Evolutionary conservation across 2,329 filamentous ascomycete species (phyloP), one percentile per base, ranked within the genome.

Genomic region (Diaporthe ilicicola): DNA sequence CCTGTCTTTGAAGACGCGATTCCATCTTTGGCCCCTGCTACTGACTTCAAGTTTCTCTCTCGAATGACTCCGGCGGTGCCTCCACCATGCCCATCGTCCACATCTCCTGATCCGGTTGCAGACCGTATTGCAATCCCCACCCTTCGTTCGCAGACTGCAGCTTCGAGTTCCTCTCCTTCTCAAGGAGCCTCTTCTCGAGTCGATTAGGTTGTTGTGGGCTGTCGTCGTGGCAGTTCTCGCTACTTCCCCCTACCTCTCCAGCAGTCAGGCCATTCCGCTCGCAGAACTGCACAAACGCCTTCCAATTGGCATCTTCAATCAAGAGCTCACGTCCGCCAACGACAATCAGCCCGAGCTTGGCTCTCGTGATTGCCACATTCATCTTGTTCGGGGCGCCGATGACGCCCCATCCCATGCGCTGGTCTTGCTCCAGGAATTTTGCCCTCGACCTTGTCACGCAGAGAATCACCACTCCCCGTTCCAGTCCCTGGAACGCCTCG

Each of bases 361-460:
- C 76, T 54, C 74, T 68, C 24, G 76, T 76, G 27, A 77, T 39
- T 27, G 76, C 76, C 1, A 76, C 75, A 34, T 77, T 76, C 67
- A 76, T 66, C 71, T 71, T 67, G 46, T 76, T 74, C 27, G 70
- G 70, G 50, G 68, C 50, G 7, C 73, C 71, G 12, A 77, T 53
- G 12, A 77, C 53, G 2, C 75, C 76, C 74, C 74, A 75, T 3
- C 72, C 73, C 17, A 74, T 29, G 37, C 48, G 72, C n/a, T 54
- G 24, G 70, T 77, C 76, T 37, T 70, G 53, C 44, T 44, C 56
- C 15, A 76, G 74, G 51, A 76, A 76, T 42, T 71, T 71, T 55
- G 32, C 46, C 46, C 72, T 69, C 10, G 72, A 71, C 24, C 76
- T 54, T 55, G 76, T 77, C 5, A 73, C 73, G 51, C 76, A 77